Base-by-base conservation (phyloP, 345 rosid genomes). In the Gossypium bickii region DNA sequence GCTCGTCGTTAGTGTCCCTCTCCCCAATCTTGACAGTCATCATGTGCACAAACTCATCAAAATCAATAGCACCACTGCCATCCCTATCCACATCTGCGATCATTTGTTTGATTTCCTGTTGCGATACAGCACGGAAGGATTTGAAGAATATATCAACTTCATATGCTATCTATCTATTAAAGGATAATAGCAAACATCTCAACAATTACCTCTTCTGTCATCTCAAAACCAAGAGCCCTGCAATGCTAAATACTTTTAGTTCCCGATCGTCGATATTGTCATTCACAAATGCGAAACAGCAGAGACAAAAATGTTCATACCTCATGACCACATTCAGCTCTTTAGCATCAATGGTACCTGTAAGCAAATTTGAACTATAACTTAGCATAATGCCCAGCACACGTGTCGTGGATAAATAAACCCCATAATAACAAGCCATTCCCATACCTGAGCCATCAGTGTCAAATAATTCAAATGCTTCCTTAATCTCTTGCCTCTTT, bases 291-390 rank as follows among this genome's bases (percentile, higher is more conserved):
- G 0, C n/a, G 27, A 49, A 34, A 64, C 48, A 51, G 43, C 10
- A 16, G 12, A 38, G 9, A 71, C 24, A 72, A 11, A 72, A 11
- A 53, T 17, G 76, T 34, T 52, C 78, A 72, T 70, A 93, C 98
- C 98, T 96, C 98, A 96, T 96, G 57, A 98, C 99, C 69, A 96
- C 94, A 80, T 91, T 91, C 81, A 96, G 86, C 92, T 96, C 98
- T 77, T 86, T 93, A 24, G 92, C 99, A 90, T 96, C 99, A 62
- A 93, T 96, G 72, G 93, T 96, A 20, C 97, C 97, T 92, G 77
- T 12, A 29, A 55, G 20, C 24, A 55, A 75, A 60, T 49, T 25
- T 27, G 12, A 59, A 29, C 47, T 70, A 66, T 75, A 74, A 47
- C 25, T 77, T 67, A 49, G 43, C 1, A 48, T 53, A 20, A 61